Base-by-base conservation (phyloP, 148 eudicot genomes). In the Arbutus unedo region DNA sequence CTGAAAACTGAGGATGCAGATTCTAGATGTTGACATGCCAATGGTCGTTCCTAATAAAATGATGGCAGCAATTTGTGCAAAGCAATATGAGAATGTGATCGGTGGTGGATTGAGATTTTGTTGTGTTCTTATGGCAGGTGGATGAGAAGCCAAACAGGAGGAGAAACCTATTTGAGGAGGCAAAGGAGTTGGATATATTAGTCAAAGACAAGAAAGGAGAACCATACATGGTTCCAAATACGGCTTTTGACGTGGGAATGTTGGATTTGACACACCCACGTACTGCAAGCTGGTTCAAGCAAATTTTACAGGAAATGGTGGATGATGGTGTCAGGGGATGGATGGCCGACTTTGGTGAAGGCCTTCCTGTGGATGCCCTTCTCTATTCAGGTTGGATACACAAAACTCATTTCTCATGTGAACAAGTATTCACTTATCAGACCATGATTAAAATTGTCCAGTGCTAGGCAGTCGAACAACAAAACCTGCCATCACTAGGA, bases 281-380 rank as follows among this genome's bases (percentile, higher is more conserved):
- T 44, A 90, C 99, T 5, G 83, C 91, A 76, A 82, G 81, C 43
- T 96, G 99, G 99, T 96, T 96, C 90, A 94, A 96, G 84, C 89
- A 87, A 82, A 90, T 96, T 75, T 82, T 96, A 54, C 87, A 86
- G 76, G 94, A 92, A 74, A 96, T 96, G 99, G 97, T 94, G 43
- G 89, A 94, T 76, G 98, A 91, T 71, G 99, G 99, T 82, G 93
- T 96, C 55, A 85, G 94, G 84, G 99, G 99, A 83, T 94, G 99
- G 98, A 96, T 96, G 99, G 99, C 99, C 81, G 99, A 96, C 88
- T 96, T 96, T 82, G 99, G 99, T 54, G 99, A 96, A 89, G 98
- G 97, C 78, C 90, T 96, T 31, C 99, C 99, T 0, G 93, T 94
- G 57, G 99, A 96, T 89, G 93, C 97, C 44, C 85, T 86, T 81